Evolutionary conservation across 2,329 filamentous ascomycete species (phyloP), one percentile per base, ranked within the genome.

Genomic region (Lizonia empirigonia): DNA sequence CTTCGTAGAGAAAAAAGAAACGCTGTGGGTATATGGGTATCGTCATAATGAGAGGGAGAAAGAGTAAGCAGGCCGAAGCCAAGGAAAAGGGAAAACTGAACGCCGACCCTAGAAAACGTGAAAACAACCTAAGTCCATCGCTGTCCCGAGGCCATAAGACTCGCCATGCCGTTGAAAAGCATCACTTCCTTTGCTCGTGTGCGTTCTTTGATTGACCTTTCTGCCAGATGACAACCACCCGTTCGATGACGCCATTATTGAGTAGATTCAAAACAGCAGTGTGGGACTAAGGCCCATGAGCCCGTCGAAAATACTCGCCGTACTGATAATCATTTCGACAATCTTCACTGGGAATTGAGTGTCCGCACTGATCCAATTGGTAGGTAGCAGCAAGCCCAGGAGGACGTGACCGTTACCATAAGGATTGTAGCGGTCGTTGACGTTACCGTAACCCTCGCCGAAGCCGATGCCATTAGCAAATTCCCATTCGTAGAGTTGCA

Each of bases 391-490:
- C 20, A 18, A 24, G 15, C 44, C 22, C 2, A 38, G 19, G 12
- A 33, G 10, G 13, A 13, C 5, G 7, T 16, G 22, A 19, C 30
- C 37, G 7, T 41, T 20, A 7, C 45, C 45, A 16, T 41, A 49
- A 1, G 37, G 20, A 15, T 27, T 34, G n/a, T 24, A 33, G 27
- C 13, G 10, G 7, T 38, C 35, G 10, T 32, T 10, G 5, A 23
- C 23, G 16, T 20, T 13, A 19, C 47, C 34, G 18, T 29, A 36
- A 1, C 48, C 48, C 15, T 51, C 48, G 7, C 30, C 36, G 9
- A 41, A 40, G 13, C 48, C 41, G 12, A 41, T 30, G 4, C 48
- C 48, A 15, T 51, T 51, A 5, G 32, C 48, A 5, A 23, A 15
- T 12, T 51, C 41, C 48, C 48, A 51, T 2, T 22, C 24, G 6